Evolutionary conservation across 2,329 filamentous ascomycete genomes (phyloP).

Genomic region (Fusarium lyarnte): DNA sequence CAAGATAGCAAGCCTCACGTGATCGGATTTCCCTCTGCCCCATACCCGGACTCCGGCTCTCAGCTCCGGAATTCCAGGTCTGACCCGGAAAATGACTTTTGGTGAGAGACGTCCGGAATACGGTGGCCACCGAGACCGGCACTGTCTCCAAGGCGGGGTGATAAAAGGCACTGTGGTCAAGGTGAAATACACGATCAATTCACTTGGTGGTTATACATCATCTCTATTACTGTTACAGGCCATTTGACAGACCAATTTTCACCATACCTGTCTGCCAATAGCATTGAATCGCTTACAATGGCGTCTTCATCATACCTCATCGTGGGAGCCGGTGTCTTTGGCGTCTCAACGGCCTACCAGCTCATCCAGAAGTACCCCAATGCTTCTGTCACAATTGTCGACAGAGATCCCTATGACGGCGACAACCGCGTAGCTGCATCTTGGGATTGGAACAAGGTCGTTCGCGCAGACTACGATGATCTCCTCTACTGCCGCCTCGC

Average conservation of each 20-base stretch:
- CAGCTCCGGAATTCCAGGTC: conserved; percentile 30
- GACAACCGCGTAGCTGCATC: conserved; percentile 66
- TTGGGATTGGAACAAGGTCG: conserved; percentile 60
- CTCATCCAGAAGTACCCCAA: conserved; percentile 62
- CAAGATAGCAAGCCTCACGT: background rate
- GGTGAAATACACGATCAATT: conserved; percentile 8
- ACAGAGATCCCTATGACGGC: conserved; percentile 63
- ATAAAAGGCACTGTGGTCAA: conserved; percentile 29
- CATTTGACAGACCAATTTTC: conserved; percentile 15
- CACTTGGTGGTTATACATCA: background rate
- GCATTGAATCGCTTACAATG: conserved; percentile 25
- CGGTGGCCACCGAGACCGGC: conserved; percentile 31
- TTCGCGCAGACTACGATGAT: conserved; percentile 53
- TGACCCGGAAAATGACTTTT: conserved; percentile 24
- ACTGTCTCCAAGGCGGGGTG: conserved; percentile 24
- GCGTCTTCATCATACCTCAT: conserved; percentile 60
- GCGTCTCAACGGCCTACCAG: conserved; percentile 72
- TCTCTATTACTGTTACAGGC: background rate
- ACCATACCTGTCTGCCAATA: conserved; percentile 16
- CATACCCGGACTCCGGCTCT: conserved; percentile 23
- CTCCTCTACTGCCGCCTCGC: conserved; percentile 71
- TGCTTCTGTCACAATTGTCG: conserved; percentile 65
- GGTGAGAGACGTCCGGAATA: conserved; percentile 24
- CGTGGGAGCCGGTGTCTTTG: conserved; percentile 72
- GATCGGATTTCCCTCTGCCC: conserved; percentile 16